A percentile compares a stretch with the other conserved stretches of the same genome.
Conservation (phyloP, 306 rosid species). For the Rosa persica region DNA sequence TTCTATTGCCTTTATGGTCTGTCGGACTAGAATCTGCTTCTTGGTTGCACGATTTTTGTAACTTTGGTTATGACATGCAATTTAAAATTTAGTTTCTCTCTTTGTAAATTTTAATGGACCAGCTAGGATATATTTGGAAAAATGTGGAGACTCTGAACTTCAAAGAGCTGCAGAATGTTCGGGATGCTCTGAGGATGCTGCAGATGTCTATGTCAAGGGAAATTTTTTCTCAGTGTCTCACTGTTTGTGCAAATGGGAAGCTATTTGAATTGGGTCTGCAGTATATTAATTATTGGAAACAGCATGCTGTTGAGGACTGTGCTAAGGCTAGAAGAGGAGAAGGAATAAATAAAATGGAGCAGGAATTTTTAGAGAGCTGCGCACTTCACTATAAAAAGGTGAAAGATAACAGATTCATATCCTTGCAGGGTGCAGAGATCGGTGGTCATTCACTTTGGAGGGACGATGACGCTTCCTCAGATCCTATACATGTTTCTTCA, state of each 20-base stretch:
- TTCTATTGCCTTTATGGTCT: too few relatives aligned
- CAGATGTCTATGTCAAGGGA: too few relatives aligned
- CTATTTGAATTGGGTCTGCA: constrained; percentile 22
- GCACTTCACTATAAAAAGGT: constrained; percentile 47
- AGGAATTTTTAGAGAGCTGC: constrained; percentile 52
- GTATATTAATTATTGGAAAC: constrained; percentile 56
- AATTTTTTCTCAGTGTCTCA: too few relatives aligned
- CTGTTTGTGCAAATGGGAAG: too few relatives aligned
- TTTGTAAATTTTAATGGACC: constrained; percentile 14
- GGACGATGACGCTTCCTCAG: too few relatives aligned
- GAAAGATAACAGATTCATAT: constrained; percentile 46
- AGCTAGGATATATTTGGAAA: constrained; percentile 63
- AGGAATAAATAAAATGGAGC: constrained; percentile 43
- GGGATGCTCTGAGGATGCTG: too few relatives aligned
- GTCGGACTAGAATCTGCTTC: too few relatives aligned
- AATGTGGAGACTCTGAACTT: constrained; percentile 50
- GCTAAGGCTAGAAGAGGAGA: constrained; percentile 8
- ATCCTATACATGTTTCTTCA: too few relatives aligned
- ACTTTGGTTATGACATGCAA: too few relatives aligned
- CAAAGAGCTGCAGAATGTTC: constrained; percentile 69
- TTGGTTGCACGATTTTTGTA: too few relatives aligned
- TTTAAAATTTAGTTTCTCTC: neutral
- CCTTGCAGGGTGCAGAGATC: too few relatives aligned
- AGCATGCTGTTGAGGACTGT: constrained; percentile 33
- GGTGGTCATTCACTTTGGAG: too few relatives aligned